phyloP scores from a whole-genome alignment of 495 filamentous ascomycete genomes.

The Clohesyomyces aquaticus region DNA sequence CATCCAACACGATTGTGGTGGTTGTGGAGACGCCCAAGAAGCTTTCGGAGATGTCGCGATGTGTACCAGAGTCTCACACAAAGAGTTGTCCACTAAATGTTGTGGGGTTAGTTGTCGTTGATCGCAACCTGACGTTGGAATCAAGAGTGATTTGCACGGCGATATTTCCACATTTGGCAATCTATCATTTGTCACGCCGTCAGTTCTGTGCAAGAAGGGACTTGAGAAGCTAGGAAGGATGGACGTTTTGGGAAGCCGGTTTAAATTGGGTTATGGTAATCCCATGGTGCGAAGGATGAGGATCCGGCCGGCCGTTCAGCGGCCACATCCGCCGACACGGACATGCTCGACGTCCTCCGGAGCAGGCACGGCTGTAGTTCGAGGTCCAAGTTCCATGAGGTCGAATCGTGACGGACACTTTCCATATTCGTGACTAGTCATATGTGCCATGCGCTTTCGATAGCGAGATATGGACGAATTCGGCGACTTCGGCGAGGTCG shows the following conservation, averaged over 20 bases:
- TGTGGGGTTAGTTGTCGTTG: neutral
- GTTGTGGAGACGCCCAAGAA: neutral
- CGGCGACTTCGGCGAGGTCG: constrained; percentile 33
- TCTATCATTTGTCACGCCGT: neutral
- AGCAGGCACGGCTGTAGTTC: constrained; percentile 5
- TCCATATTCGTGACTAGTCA: constrained; percentile 1
- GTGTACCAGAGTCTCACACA: neutral
- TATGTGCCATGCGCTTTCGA: constrained; percentile 6
- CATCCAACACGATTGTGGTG: neutral
- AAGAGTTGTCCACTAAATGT: neutral
- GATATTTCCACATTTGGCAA: constrained; percentile 13
- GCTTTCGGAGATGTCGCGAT: neutral
- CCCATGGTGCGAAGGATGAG: constrained; percentile 2
- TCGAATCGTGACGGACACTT: neutral
- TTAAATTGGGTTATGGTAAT: neutral
- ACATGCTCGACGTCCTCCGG: neutral
- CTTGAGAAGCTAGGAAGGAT: neutral
- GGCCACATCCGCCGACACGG: constrained; percentile 9
- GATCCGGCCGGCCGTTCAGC: constrained; percentile 24
- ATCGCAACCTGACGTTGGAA: constrained; percentile 13
- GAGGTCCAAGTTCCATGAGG: neutral
- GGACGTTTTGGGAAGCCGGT: neutral
- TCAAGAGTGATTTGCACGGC: constrained; percentile 26
- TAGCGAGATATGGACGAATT: constrained; percentile 13
- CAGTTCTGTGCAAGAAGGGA: neutral